Percentiles rank a stretch among this genome's conserved stretches.
phyloP scores from a whole-genome alignment of 2,329 filamentous ascomycete genomes.

The Venturia oleaginea region DNA sequence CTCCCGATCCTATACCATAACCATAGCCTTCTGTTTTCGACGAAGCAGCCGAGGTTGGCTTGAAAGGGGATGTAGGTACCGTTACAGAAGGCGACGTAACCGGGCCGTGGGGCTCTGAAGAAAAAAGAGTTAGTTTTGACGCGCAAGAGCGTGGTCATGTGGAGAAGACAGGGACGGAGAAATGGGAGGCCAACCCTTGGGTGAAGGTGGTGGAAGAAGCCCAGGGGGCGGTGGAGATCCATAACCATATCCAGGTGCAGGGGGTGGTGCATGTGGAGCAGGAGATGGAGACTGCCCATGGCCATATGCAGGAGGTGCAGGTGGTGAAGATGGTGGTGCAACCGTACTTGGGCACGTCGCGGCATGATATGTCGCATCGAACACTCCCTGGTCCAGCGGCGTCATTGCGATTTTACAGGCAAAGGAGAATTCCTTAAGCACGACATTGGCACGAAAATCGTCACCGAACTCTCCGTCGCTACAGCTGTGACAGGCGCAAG shows the following conservation, averaged over 20 bases:
- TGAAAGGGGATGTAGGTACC: not conserved
- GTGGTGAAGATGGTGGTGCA: not conserved
- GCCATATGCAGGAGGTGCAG: not conserved
- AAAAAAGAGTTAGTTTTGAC: not conserved
- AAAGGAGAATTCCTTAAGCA: constrained; percentile 2
- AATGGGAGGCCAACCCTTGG: not conserved
- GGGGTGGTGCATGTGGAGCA: not conserved
- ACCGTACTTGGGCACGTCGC: constrained; percentile 5
- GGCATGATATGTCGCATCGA: not conserved
- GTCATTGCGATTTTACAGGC: constrained; percentile 4
- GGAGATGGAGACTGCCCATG: not conserved
- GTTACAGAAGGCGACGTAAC: not conserved
- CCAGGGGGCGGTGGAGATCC: not conserved
- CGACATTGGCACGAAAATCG: not conserved
- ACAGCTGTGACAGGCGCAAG: constrained; percentile 8
- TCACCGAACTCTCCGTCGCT: constrained; percentile 2
- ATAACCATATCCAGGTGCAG: not conserved
- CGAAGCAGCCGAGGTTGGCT: not conserved
- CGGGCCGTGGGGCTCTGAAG: not conserved
- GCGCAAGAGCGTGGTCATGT: not conserved
- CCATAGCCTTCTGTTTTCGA: not conserved
- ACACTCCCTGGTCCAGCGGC: constrained; percentile 9
- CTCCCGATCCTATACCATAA: not conserved
- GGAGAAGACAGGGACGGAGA: not conserved
- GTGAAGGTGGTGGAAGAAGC: not conserved